These are phyloP conservation scores for Schizosaccharomyces versatilis DNA, from an alignment of 1,139 yeast genomes.

Conservation along the genomic window DNA sequence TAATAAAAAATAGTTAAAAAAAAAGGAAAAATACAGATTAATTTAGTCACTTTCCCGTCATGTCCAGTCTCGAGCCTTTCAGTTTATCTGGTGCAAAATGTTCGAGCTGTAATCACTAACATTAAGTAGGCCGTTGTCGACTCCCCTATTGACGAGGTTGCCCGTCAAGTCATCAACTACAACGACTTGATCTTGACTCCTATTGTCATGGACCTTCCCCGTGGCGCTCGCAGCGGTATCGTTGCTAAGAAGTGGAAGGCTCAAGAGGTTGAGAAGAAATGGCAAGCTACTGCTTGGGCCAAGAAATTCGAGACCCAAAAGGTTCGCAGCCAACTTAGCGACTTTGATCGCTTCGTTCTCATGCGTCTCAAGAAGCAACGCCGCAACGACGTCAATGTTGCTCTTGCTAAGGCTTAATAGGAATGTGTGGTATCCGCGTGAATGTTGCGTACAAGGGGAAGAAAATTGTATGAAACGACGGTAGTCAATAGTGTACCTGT, in stretches of 20 bases:
- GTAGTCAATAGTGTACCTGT: no score
- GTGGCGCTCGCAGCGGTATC: constrained; percentile 74
- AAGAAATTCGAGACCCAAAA: constrained; percentile 89
- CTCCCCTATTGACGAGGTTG: constrained; percentile 67
- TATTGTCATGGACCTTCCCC: constrained; percentile 70
- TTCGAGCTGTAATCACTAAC: background rate
- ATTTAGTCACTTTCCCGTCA: background rate
- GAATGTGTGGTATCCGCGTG: background rate
- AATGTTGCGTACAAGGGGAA: no score
- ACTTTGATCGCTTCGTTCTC: constrained; percentile 99
- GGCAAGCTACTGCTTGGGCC: constrained; percentile 92
- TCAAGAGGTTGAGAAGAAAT: constrained; percentile 68
- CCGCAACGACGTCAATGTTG: constrained; percentile 83
- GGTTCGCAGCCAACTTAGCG: constrained; percentile 79
- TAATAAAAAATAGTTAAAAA: background rate
- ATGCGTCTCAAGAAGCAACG: constrained; percentile 29
- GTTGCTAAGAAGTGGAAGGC: constrained; percentile 88
- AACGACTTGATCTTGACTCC: constrained; percentile 85
- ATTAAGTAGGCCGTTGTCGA: constrained; percentile 65
- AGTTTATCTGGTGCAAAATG: no score
- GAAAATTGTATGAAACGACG: no score
- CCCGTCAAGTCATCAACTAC: constrained; percentile 79
- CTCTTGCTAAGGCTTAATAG: constrained; percentile 35
- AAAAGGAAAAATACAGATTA: background rate
- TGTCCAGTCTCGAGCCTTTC: background rate